These are phyloP conservation scores for Malassezia slooffiae DNA, from an alignment of 1,284 basidiomycete genomes.

Conservation along the genomic window DNA sequence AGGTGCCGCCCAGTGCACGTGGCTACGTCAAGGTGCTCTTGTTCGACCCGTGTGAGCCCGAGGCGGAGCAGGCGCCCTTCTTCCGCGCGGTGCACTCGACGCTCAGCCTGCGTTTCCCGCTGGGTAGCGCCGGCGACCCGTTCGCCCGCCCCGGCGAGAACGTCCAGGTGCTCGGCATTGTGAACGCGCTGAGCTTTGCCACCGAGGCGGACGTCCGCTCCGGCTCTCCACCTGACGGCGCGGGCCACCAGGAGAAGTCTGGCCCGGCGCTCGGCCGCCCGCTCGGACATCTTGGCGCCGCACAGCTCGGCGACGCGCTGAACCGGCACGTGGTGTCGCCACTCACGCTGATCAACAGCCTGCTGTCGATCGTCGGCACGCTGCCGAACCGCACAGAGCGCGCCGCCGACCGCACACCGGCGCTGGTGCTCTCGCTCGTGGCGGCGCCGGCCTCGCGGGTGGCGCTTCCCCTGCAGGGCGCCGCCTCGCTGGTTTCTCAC, in stretches of 20 bases:
- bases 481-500: constrained; percentile 26
- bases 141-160: constrained; percentile 37
- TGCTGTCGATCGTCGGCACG: constrained; percentile 21
- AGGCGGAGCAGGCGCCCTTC: constrained; percentile 20
- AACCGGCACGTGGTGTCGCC: constrained; percentile 28
- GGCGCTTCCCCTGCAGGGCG: constrained; percentile 22
- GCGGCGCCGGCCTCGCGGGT: constrained; percentile 23
- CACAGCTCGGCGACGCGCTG: constrained; percentile 22
- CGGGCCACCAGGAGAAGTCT: constrained; percentile 11
- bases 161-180: constrained; percentile 29
- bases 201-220: constrained; percentile 18
- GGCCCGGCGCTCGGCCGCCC: constrained; percentile 17
- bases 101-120: constrained; percentile 35
- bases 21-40: constrained; percentile 39
- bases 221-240: no score
- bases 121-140: constrained; percentile 41
- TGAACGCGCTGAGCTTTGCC: constrained; percentile 36
- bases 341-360: constrained; percentile 23
- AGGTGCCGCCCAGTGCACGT: constrained; percentile 29
- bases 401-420: constrained; percentile 11
- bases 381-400: constrained; percentile 19
- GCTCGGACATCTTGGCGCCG: constrained; percentile 16
- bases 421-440: constrained; percentile 22
- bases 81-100: constrained; percentile 27
- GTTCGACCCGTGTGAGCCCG: constrained; percentile 19